Conservation (phyloP, 2,329 filamentous ascomycete genomes). For the Aspergillus sergii region DNA sequence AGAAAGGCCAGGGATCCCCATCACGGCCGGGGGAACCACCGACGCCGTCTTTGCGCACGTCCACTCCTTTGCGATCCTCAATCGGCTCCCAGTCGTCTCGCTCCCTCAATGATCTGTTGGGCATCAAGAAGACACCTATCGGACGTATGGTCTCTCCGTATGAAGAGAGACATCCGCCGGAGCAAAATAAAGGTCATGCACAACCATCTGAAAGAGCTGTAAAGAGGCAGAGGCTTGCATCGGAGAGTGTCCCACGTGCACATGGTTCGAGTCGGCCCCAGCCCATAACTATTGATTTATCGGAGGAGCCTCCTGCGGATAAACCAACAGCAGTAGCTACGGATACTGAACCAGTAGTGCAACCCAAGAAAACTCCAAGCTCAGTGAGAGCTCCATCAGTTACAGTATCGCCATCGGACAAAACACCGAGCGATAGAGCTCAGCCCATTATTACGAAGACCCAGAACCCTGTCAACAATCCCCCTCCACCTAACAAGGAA, state of each 20-base stretch:
- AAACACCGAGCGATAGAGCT: neutral
- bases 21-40: constrained; percentile 34
- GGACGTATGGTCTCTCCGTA: constrained; percentile 70
- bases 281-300: constrained; percentile 28
- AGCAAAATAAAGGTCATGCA: constrained; percentile 12
- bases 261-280: constrained; percentile 10
- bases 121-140: constrained; percentile 64
- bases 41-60: constrained; percentile 48
- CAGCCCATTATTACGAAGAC: neutral
- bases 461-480: neutral
- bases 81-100: constrained; percentile 51
- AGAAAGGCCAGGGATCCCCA: constrained; percentile 46
- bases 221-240: constrained; percentile 37
- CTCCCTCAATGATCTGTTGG: constrained; percentile 65
- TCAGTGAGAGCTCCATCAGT: neutral
- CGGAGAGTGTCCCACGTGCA: constrained; percentile 15
- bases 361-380: neutral
- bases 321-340: neutral
- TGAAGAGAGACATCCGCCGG: constrained; percentile 45
- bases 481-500: neutral
- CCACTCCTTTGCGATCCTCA: constrained; percentile 26
- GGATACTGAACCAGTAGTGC: neutral
- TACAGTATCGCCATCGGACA: neutral
- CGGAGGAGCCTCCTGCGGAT: constrained; percentile 11
- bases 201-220: constrained; percentile 27